Percentiles rank a stretch among this genome's conserved stretches.
Conservation (phyloP, 2,329 filamentous ascomycete species). For the Zasmidium angulare region DNA sequence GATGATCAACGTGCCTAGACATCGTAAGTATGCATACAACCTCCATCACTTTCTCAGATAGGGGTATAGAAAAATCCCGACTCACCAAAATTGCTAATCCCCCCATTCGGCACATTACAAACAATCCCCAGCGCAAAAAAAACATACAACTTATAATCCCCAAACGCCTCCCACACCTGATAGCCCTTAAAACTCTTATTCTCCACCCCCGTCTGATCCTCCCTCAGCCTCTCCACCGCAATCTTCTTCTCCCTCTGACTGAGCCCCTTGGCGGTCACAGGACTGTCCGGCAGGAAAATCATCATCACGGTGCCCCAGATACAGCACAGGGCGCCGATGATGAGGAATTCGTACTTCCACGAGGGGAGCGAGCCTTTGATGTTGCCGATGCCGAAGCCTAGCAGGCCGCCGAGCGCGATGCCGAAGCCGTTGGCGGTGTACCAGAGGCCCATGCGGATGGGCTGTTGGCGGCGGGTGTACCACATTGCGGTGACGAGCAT, state of each 20-base stretch:
- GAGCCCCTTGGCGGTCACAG: conserved; percentile 55
- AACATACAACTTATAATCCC: conserved; percentile 60
- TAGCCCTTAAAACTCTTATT: conserved; percentile 54
- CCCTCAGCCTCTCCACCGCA: conserved; percentile 55
- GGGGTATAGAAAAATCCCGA: not conserved
- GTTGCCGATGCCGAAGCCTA: conserved; percentile 62
- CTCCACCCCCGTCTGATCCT: conserved; percentile 58
- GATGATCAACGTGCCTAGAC: conserved; percentile 57
- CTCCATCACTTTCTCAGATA: no score
- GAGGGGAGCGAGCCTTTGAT: conserved; percentile 57
- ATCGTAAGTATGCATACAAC: no score
- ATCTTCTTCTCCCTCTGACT: conserved; percentile 53
- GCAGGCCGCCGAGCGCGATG: conserved; percentile 57
- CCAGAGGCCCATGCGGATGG: conserved; percentile 60
- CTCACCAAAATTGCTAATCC: conserved; percentile 54
- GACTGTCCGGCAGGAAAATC: conserved; percentile 41
- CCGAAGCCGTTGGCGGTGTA: conserved; percentile 61
- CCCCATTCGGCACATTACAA: conserved; percentile 56
- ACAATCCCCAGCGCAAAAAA: conserved; percentile 55
- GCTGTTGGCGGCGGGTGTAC: conserved; percentile 62
- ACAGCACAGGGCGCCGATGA: conserved; percentile 58
- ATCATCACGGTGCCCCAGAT: conserved; percentile 59
- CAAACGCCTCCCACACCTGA: conserved; percentile 57
- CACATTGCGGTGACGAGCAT: conserved; percentile 68
- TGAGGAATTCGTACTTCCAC: conserved; percentile 67